Evolutionary conservation across 2,329 filamentous ascomycete genomes (phyloP).

Genomic region (Helotiales sp.): DNA sequence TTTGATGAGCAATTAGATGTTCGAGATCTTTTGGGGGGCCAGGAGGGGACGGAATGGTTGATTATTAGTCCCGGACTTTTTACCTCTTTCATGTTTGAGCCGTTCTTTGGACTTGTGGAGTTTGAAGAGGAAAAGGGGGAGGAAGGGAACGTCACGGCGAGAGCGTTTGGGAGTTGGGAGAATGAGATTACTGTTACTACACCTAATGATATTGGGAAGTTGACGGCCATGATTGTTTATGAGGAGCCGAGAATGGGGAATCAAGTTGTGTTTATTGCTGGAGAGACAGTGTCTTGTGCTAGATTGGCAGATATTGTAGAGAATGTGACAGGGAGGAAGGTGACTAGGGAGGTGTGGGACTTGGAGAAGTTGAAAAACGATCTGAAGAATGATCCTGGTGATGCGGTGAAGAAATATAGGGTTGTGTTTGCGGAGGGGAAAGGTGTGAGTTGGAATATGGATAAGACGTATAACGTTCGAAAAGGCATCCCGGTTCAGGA

Average conservation of each 20-base stretch:
- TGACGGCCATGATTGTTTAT: conserved; percentile 57
- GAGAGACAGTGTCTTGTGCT: conserved; percentile 61
- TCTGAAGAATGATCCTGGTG: conserved; percentile 46
- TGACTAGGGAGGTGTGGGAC: conserved; percentile 53
- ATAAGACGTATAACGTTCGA: conserved; percentile 52
- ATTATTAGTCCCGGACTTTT: conserved; percentile 71
- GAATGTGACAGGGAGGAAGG: conserved; percentile 39
- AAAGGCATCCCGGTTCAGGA: conserved; percentile 46
- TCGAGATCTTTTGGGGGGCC: conserved; percentile 49
- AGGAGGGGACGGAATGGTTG: conserved; percentile 54
- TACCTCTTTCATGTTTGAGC: conserved; percentile 67
- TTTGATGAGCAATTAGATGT: conserved; percentile 70
- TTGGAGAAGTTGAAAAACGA: conserved; percentile 45
- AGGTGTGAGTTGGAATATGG: conserved; percentile 59
- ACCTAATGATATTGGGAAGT: conserved; percentile 61
- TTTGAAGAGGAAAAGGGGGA: conserved; percentile 45
- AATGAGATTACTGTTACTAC: conserved; percentile 63
- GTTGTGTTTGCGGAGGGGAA: conserved; percentile 58
- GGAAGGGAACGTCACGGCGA: conserved; percentile 34
- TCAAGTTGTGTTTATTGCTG: conserved; percentile 55
- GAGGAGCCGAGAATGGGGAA: conserved; percentile 36
- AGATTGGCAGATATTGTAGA: conserved; percentile 55
- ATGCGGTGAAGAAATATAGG: conserved; percentile 58
- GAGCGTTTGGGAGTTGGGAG: conserved; percentile 61
- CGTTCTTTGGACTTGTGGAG: conserved; percentile 63